A percentile compares a stretch with the other conserved stretches of the same genome.
Conservation (phyloP, 1,139 yeast species). For the Pneumocystis carinii region DNA sequence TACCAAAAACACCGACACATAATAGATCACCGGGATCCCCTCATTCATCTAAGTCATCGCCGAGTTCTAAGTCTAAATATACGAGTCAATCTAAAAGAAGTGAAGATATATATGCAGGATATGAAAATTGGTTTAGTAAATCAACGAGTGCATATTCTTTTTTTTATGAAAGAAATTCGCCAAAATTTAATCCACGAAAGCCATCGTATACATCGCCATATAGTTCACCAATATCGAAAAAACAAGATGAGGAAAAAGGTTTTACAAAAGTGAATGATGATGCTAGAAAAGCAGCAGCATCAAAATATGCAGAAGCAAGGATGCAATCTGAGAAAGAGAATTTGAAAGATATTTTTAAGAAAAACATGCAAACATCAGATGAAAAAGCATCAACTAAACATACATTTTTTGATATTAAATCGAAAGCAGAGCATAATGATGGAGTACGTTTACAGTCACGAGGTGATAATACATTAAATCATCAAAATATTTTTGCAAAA, state of each 20-base stretch:
- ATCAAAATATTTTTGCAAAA: neutral
- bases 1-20: neutral
- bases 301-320: neutral
- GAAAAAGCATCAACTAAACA: neutral
- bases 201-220: neutral
- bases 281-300: neutral
- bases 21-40: neutral
- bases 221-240: neutral
- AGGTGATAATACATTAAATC: neutral
- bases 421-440: neutral
- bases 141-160: neutral
- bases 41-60: neutral
- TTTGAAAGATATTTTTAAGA: neutral
- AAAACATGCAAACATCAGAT: neutral
- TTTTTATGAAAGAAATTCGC: neutral
- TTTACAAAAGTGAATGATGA: neutral
- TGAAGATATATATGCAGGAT: neutral
- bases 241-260: neutral
- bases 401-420: neutral
- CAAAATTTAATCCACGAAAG: neutral
- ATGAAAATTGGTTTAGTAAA: neutral
- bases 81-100: neutral
- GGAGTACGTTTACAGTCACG: neutral
- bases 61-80: neutral
- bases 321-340: neutral